These are phyloP conservation scores for Phytophthora palmivora DNA, from an alignment of 352 stramenopile species.

Conservation along the genomic window DNA sequence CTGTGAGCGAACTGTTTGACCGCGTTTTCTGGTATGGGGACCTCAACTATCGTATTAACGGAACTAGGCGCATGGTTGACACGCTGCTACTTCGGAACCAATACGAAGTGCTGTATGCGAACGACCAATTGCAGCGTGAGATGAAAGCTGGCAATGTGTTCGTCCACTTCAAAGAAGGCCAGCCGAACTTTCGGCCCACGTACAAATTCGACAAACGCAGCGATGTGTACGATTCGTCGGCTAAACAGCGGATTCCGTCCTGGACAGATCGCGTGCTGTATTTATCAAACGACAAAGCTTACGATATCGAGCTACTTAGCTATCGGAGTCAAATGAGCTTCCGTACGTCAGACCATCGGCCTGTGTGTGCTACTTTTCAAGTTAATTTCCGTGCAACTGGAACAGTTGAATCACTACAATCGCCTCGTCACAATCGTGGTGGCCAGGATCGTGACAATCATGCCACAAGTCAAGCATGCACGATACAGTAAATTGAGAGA, in stretches of 20 bases:
- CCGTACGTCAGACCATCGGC: conserved; percentile 78
- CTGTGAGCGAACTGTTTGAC: conserved; percentile 79
- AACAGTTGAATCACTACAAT: conserved; percentile 1
- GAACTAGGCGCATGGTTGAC: conserved; percentile 91
- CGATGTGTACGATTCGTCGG: conserved; percentile 93
- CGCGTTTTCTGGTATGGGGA: conserved; percentile 95
- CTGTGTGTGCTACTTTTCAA: conserved; percentile 71
- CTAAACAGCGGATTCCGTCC: conserved; percentile 95
- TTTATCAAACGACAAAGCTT: conserved; percentile 56
- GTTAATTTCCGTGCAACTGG: conserved; percentile 43
- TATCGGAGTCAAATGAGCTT: conserved; percentile 77
- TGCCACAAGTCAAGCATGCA: conserved; percentile 27
- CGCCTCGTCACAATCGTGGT: conserved; percentile 13
- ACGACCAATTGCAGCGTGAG: conserved; percentile 92
- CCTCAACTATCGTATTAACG: conserved; percentile 95
- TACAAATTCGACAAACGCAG: conserved; percentile 97
- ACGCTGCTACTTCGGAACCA: conserved; percentile 71
- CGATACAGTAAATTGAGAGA: conserved; percentile 11
- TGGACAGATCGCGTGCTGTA: conserved; percentile 97
- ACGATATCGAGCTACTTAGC: conserved; percentile 62
- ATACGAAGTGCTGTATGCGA: conserved; percentile 80
- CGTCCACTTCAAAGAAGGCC: conserved; percentile 89
- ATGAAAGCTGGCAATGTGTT: conserved; percentile 89
- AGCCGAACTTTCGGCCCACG: conserved; percentile 92
- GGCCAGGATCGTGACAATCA: conserved; percentile 8